These are phyloP conservation scores for Pythium phragmiticola DNA, from an alignment of 352 stramenopile species.

Conservation along the genomic window DNA sequence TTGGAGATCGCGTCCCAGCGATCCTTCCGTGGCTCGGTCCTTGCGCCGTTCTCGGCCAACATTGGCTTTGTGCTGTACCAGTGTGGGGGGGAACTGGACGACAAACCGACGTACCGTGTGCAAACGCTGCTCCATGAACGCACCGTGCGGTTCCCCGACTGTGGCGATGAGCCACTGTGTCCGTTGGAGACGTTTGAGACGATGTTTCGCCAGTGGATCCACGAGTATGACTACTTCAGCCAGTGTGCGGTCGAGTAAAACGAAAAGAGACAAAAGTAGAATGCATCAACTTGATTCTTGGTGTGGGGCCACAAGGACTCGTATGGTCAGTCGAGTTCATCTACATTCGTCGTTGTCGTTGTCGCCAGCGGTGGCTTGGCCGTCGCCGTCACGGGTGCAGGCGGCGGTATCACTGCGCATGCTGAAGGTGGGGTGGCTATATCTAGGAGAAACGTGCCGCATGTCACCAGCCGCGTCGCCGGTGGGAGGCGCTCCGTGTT, in stretches of 20 bases:
- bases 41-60: constrained; percentile 77
- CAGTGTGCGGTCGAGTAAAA: constrained; percentile 35
- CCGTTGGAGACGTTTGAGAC: constrained; percentile 50
- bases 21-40: constrained; percentile 52
- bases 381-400: constrained; percentile 4
- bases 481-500: background rate
- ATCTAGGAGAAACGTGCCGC: background rate
- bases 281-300: background rate
- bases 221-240: constrained; percentile 67
- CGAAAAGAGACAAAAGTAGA: background rate
- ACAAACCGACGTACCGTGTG: constrained; percentile 35
- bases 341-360: constrained; percentile 38
- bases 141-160: constrained; percentile 55
- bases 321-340: constrained; percentile 42
- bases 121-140: constrained; percentile 69
- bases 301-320: no score
- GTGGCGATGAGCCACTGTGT: constrained; percentile 41
- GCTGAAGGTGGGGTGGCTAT: no score
- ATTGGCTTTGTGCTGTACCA: constrained; percentile 83
- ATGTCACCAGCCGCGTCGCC: constrained; percentile 6
- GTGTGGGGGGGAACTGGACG: constrained; percentile 25
- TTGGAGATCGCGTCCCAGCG: constrained; percentile 44
- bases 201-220: constrained; percentile 63
- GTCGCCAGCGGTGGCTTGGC: background rate
- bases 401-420: constrained; percentile 19